These are phyloP conservation scores for Gracilariopsis chorda DNA, from an alignment of 23 red algal species.

Conservation along the genomic window DNA sequence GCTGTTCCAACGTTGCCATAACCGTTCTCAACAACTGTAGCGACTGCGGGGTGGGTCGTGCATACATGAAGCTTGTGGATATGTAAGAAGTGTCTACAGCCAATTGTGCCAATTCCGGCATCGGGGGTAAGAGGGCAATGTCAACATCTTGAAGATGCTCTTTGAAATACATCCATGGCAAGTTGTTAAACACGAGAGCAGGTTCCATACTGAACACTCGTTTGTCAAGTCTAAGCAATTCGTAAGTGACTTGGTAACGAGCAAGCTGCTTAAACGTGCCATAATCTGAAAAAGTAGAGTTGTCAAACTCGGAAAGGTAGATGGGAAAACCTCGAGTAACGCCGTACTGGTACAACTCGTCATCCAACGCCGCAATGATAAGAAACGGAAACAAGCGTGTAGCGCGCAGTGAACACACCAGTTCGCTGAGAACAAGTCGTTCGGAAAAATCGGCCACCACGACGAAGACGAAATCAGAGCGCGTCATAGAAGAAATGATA, in stretches of 20 bases:
- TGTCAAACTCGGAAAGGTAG: conserved; percentile 51
- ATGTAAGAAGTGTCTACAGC: conserved; percentile 9
- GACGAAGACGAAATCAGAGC: conserved; percentile 22
- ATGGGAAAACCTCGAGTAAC: conserved; percentile 66
- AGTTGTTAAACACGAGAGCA: background rate
- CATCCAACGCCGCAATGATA: conserved; percentile 84
- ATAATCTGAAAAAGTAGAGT: conserved; percentile 19
- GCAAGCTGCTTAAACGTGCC: conserved; percentile 21
- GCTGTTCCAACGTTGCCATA: conserved; percentile 15
- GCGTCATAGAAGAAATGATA: conserved; percentile 2
- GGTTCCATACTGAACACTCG: conserved; percentile 22
- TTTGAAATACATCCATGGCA: conserved; percentile 38
- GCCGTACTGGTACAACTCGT: conserved; percentile 80
- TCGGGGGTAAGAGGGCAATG: background rate
- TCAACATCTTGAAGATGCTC: background rate
- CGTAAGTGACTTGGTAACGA: conserved; percentile 26
- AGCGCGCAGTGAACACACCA: conserved; percentile 77
- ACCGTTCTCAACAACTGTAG: background rate
- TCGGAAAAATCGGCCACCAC: conserved; percentile 46
- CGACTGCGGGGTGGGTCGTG: background rate
- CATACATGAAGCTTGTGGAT: conserved; percentile 7
- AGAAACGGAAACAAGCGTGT: conserved; percentile 52
- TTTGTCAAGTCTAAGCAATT: background rate
- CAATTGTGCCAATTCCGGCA: conserved; percentile 28
- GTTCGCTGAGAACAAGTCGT: conserved; percentile 67